phyloP scores from a whole-genome alignment of 2,329 filamentous ascomycete genomes.

The Aureobasidium sp. region DNA sequence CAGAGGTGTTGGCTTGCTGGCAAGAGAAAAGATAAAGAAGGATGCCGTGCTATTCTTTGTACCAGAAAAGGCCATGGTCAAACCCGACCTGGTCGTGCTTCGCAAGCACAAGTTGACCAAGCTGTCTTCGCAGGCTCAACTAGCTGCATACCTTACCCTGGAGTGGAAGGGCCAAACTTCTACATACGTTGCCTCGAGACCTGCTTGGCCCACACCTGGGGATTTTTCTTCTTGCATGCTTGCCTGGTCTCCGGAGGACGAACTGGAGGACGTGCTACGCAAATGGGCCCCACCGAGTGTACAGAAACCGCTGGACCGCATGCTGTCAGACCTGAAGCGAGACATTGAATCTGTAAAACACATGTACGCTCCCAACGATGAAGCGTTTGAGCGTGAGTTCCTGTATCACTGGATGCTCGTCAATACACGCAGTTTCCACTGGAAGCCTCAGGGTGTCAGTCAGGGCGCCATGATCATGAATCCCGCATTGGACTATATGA shows the following conservation, averaged over 20 bases:
- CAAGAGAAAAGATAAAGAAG: conserved; percentile 54
- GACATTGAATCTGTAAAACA: conserved; percentile 19
- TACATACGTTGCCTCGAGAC: conserved; percentile 47
- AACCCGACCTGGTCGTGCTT: conserved; percentile 48
- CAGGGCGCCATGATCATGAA: conserved; percentile 59
- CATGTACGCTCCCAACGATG: conserved; percentile 8
- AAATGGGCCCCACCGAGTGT: conserved; percentile 30
- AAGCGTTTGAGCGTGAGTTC: conserved; percentile 29
- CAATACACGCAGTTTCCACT: conserved; percentile 53
- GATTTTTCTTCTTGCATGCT: conserved; percentile 54
- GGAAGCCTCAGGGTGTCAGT: conserved; percentile 37
- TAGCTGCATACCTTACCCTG: conserved; percentile 42
- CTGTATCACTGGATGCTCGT: conserved; percentile 52
- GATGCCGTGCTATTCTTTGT: conserved; percentile 56
- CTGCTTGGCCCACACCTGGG: conserved; percentile 53
- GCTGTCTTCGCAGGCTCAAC: conserved; percentile 50
- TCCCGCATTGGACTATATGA: conserved; percentile 67
- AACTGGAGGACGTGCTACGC: conserved; percentile 41
- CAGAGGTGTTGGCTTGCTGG: conserved; percentile 69
- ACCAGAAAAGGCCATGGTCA: conserved; percentile 55
- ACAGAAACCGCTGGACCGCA: conserved; percentile 23
- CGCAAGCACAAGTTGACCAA: conserved; percentile 22
- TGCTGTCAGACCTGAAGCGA: conserved; percentile 22
- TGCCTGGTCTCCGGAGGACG: conserved; percentile 25
- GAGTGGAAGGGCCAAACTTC: background rate